Percentiles rank a stretch among this genome's conserved stretches.
phyloP scores from a whole-genome alignment of 768 basidiomycete genomes.

The Pleurotus giganteus region DNA sequence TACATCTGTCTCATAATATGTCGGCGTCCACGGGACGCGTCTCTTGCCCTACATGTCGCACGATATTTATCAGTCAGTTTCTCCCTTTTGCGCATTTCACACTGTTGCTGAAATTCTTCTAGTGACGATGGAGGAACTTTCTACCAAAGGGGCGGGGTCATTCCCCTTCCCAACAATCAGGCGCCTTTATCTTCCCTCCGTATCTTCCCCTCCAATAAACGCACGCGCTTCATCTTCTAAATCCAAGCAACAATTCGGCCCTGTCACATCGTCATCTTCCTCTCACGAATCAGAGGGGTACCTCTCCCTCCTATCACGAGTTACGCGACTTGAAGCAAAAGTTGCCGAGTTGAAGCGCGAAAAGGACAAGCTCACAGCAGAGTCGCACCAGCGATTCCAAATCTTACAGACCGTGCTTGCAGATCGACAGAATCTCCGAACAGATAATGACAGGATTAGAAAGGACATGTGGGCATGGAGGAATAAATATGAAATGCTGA shows the following conservation, averaged over 20 bases:
- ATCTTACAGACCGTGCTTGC: conserved; percentile 1
- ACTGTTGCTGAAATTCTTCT: background rate
- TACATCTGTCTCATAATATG: conserved; percentile 3
- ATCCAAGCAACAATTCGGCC: background rate
- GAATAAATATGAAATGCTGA: conserved; percentile 9
- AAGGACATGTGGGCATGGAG: conserved; percentile 7
- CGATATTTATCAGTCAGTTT: background rate
- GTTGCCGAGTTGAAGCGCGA: conserved; percentile 3
- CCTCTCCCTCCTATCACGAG: conserved; percentile 2
- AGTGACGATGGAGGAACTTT: conserved; percentile 6
- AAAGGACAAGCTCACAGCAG: background rate
- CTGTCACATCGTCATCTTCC: background rate
- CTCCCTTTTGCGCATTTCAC: background rate
- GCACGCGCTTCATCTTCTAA: background rate
- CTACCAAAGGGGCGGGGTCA: background rate
- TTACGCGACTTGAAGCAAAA: background rate
- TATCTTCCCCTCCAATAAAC: background rate
- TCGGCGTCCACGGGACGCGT: conserved; percentile 1
- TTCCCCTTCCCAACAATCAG: conserved; percentile 6
- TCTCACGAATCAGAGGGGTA: conserved; percentile 6
- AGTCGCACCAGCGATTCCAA: background rate
- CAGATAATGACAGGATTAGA: conserved; percentile 1
- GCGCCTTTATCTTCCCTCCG: conserved; percentile 1
- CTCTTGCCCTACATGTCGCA: conserved; percentile 4
- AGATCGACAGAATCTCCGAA: background rate